phyloP scores from a whole-genome alignment of 1,139 yeast genomes.

The Hemisphaericaspora subhashii region DNA sequence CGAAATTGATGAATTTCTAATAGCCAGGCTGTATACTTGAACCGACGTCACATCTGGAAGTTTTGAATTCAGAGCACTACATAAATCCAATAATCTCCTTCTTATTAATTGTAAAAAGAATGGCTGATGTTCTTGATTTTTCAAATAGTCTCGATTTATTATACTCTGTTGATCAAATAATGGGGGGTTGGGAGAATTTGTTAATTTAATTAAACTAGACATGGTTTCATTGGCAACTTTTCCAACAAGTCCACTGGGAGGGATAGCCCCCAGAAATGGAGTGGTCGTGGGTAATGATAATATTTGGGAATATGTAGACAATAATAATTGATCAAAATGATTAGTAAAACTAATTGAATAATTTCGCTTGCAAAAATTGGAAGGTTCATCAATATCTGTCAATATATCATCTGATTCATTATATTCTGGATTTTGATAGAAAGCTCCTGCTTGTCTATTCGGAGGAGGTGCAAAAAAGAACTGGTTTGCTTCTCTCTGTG shows the following conservation, averaged over 20 bases:
- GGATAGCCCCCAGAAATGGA: conserved; percentile 43
- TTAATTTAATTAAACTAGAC: conserved; percentile 24
- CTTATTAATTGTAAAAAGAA: conserved; percentile 45
- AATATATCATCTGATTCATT: conserved; percentile 47
- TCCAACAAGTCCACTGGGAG: conserved; percentile 48
- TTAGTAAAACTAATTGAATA: conserved; percentile 40
- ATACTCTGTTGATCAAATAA: conserved; percentile 36
- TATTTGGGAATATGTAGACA: conserved; percentile 36
- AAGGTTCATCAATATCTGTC: conserved; percentile 41
- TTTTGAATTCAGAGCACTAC: conserved; percentile 16
- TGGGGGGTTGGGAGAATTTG: conserved; percentile 21
- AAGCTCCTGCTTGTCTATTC: background rate
- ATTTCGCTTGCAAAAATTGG: conserved; percentile 20
- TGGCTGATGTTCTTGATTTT: conserved; percentile 37
- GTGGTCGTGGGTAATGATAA: conserved; percentile 47
- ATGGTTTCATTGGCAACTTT: conserved; percentile 46
- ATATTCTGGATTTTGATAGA: conserved; percentile 33
- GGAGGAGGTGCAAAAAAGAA: background rate
- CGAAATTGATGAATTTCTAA: conserved; percentile 41
- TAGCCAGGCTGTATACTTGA: conserved; percentile 16
- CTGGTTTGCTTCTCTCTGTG: background rate
- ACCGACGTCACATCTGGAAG: conserved; percentile 33
- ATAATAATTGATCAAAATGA: conserved; percentile 38
- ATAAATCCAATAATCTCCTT: conserved; percentile 43
- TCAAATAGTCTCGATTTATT: conserved; percentile 33